Percentiles rank a stretch among this genome's conserved stretches.
Conservation (phyloP, 345 rosid genomes). For the Anacardium occidentale region DNA sequence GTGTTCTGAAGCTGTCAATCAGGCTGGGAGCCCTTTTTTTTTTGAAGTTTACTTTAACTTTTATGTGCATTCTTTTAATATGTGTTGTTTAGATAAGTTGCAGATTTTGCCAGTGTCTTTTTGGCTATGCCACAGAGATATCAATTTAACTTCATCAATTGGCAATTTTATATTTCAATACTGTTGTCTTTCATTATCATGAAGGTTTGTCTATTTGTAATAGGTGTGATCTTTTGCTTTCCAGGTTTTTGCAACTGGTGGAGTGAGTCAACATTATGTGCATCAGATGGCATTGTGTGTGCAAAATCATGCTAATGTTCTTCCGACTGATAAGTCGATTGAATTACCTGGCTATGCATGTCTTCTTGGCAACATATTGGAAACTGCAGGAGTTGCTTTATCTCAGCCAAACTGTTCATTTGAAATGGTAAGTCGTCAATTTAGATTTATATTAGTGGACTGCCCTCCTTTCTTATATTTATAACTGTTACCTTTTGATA, state of each 20-base stretch:
- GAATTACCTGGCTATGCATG: constrained; percentile 83
- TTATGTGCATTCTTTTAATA: not conserved
- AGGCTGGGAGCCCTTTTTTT: not conserved
- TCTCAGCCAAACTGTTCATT: constrained; percentile 77
- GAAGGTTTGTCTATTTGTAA: constrained; percentile 14
- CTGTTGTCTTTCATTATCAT: not conserved
- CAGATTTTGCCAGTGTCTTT: not conserved
- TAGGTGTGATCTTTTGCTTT: constrained; percentile 27
- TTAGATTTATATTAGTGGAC: not conserved
- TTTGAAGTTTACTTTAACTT: not conserved
- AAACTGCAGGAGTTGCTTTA: constrained; percentile 73
- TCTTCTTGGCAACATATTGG: constrained; percentile 85
- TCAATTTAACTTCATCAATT: not conserved
- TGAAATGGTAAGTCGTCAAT: constrained; percentile 60
- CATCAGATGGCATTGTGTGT: constrained; percentile 73
- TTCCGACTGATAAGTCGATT: constrained; percentile 57
- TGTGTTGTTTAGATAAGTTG: not conserved
- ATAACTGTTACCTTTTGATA: not conserved
- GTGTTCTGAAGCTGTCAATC: not conserved
- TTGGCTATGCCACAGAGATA: not conserved
- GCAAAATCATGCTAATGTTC: constrained; percentile 54
- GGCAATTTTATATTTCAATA: not conserved
- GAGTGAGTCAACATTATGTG: constrained; percentile 62
- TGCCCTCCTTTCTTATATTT: not conserved
- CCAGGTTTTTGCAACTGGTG: constrained; percentile 71